phyloP scores from a whole-genome alignment of 2,329 filamentous ascomycete genomes.

The Aurifilum marmelostoma region DNA sequence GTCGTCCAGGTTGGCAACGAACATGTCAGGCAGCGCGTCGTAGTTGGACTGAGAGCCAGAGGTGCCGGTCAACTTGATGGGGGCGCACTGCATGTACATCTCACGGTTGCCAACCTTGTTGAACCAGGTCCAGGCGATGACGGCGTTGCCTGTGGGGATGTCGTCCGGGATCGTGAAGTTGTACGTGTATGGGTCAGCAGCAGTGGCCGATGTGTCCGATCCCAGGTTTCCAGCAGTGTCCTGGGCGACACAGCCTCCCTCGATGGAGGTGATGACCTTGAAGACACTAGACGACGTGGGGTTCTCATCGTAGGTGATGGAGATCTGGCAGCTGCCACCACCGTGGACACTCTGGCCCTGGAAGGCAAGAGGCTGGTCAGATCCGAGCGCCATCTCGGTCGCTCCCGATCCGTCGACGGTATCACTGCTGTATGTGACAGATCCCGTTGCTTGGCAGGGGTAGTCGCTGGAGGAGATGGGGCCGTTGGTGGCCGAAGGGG shows the following conservation, averaged over 20 bases:
- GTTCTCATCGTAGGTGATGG: conserved; percentile 75
- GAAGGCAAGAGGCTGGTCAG: conserved; percentile 65
- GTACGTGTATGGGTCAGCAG: conserved; percentile 59
- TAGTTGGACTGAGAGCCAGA: conserved; percentile 57
- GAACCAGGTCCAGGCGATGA: conserved; percentile 92
- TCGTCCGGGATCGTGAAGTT: conserved; percentile 72
- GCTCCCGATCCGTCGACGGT: conserved; percentile 46
- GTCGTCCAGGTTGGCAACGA: conserved; percentile 68
- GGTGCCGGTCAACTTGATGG: conserved; percentile 65
- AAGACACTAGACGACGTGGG: conserved; percentile 71
- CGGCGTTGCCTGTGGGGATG: conserved; percentile 75
- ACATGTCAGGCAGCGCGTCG: conserved; percentile 71
- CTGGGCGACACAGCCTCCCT: conserved; percentile 79
- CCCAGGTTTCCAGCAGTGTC: conserved; percentile 61
- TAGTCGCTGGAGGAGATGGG: conserved; percentile 75
- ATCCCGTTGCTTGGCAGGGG: conserved; percentile 74
- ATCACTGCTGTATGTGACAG: conserved; percentile 32
- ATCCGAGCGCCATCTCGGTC: conserved; percentile 68
- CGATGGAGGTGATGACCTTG: conserved; percentile 87
- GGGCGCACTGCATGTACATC: conserved; percentile 97
- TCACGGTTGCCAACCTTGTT: conserved; percentile 92
- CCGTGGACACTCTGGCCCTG: conserved; percentile 78
- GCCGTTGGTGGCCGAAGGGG: conserved; percentile 52
- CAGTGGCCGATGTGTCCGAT: conserved; percentile 43
- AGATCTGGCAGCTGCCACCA: conserved; percentile 90